These are phyloP conservation scores for Zygoascus tannicola DNA, from an alignment of 805 yeast genomes.

Conservation along the genomic window DNA sequence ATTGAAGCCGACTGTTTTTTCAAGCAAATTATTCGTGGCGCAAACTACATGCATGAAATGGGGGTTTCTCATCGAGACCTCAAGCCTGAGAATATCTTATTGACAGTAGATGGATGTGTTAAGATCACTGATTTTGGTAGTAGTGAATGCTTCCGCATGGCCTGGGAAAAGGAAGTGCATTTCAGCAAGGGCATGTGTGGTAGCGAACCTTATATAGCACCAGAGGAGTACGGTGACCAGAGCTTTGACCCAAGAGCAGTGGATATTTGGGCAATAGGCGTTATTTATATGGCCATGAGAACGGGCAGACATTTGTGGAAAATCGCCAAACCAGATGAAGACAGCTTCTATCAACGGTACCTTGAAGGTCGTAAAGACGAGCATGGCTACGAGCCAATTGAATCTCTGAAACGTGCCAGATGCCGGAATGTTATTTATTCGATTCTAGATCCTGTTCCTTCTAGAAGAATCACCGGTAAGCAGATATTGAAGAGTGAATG, in stretches of 20 bases:
- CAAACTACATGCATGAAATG: conserved; percentile 73
- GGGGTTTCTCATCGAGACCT: conserved; percentile 92
- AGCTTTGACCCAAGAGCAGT: conserved; percentile 66
- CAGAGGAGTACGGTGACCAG: conserved; percentile 59
- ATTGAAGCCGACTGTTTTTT: conserved; percentile 79
- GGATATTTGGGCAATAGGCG: conserved; percentile 84
- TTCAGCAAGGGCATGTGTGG: conserved; percentile 66
- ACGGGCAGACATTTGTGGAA: conserved; percentile 92
- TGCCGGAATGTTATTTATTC: conserved; percentile 91
- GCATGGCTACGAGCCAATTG: conserved; percentile 87
- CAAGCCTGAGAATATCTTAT: conserved; percentile 77
- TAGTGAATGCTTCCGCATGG: conserved; percentile 78
- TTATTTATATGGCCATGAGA: conserved; percentile 67
- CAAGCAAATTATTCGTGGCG: conserved; percentile 75
- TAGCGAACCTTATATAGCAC: conserved; percentile 83
- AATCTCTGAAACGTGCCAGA: conserved; percentile 68
- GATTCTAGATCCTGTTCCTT: conserved; percentile 81
- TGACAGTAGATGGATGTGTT: conserved; percentile 54
- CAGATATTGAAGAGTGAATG: conserved; percentile 88
- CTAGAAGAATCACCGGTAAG: conserved; percentile 72
- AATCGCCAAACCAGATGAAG: conserved; percentile 58
- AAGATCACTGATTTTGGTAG: conserved; percentile 83
- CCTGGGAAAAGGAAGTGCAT: conserved; percentile 70
- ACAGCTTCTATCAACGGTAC: conserved; percentile 70
- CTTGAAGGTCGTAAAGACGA: conserved; percentile 67